Percentiles rank a stretch among this genome's conserved stretches.
phyloP scores from a whole-genome alignment of 768 basidiomycete species.

The Tylopilus cervinicoccineus region DNA sequence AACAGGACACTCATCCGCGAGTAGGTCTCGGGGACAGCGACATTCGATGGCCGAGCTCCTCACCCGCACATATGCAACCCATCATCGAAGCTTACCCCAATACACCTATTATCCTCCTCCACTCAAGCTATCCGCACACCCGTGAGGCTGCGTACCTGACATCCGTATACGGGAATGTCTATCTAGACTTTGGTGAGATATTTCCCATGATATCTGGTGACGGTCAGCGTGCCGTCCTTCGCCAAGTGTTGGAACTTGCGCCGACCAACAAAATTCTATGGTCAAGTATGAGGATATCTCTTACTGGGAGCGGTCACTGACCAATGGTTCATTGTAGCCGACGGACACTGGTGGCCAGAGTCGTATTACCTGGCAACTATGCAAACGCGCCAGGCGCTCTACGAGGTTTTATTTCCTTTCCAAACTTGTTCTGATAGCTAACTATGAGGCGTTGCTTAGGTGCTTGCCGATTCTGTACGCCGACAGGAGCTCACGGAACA shows the following conservation, averaged over 20 bases:
- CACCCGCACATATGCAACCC: slow-evolving; percentile 65
- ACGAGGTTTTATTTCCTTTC: slow-evolving; percentile 38
- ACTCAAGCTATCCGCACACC: slow-evolving; percentile 75
- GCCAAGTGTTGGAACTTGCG: slow-evolving; percentile 62
- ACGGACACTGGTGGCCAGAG: slow-evolving; percentile 61
- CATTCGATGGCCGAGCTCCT: slow-evolving; percentile 51
- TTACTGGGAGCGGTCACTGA: neutral
- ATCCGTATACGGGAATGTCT: slow-evolving; percentile 69
- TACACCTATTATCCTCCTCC: slow-evolving; percentile 63
- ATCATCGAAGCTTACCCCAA: slow-evolving; percentile 61
- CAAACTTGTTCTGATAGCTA: slow-evolving; percentile 34
- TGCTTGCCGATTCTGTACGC: slow-evolving; percentile 49
- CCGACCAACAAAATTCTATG: slow-evolving; percentile 81
- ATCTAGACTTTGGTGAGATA: slow-evolving; percentile 76
- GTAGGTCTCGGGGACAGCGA: slow-evolving; percentile 68
- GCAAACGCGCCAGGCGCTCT: slow-evolving; percentile 63
- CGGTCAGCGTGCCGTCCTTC: slow-evolving; percentile 58
- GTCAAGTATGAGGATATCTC: slow-evolving; percentile 52
- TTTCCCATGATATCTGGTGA: slow-evolving; percentile 63
- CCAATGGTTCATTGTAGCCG: slow-evolving; percentile 5
- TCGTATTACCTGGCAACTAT: slow-evolving; percentile 63
- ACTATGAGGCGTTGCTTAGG: slow-evolving; percentile 55
- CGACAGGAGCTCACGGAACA: slow-evolving; percentile 48
- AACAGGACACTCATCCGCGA: neutral
- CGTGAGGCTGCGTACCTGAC: slow-evolving; percentile 77